phyloP scores from a whole-genome alignment of 805 yeast genomes.

The Metschnikowia lachancei region DNA sequence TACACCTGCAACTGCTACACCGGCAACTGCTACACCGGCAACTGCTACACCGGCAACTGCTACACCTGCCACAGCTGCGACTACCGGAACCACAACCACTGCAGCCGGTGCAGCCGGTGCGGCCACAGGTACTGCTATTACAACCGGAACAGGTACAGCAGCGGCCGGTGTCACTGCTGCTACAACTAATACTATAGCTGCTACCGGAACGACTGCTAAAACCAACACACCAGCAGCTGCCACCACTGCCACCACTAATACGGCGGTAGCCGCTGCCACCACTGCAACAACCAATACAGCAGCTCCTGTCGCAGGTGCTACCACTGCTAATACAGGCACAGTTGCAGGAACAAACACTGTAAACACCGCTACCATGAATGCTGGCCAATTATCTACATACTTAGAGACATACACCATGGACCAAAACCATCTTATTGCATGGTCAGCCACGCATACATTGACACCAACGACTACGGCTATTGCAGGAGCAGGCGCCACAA shows the following conservation, averaged over 20 bases:
- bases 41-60: slow-evolving; percentile 6
- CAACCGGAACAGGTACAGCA: slow-evolving; percentile 18
- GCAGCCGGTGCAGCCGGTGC: slow-evolving; percentile 20
- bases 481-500: slow-evolving; percentile 17
- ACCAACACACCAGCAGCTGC: slow-evolving; percentile 6
- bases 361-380: slow-evolving; percentile 18
- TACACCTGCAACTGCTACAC: slow-evolving; percentile 3
- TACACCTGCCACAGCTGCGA: slow-evolving; percentile 14
- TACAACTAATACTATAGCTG: no score
- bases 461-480: slow-evolving; percentile 5
- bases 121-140: slow-evolving; percentile 19
- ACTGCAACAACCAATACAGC: slow-evolving; percentile 12
- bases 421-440: slow-evolving; percentile 17
- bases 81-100: slow-evolving; percentile 20
- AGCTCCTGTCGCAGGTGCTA: slow-evolving; percentile 13
- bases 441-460: slow-evolving; percentile 20
- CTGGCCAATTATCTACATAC: slow-evolving; percentile 16
- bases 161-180: slow-evolving; percentile 14
- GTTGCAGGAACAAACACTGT: slow-evolving; percentile 14
- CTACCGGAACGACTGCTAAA: no score
- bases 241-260: slow-evolving; percentile 8
- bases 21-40: slow-evolving; percentile 13
- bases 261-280: slow-evolving; percentile 13
- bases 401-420: slow-evolving; percentile 17
- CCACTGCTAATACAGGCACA: slow-evolving; percentile 18